Conservation (phyloP, 805 yeast genomes). For the Spathaspora boniae region DNA sequence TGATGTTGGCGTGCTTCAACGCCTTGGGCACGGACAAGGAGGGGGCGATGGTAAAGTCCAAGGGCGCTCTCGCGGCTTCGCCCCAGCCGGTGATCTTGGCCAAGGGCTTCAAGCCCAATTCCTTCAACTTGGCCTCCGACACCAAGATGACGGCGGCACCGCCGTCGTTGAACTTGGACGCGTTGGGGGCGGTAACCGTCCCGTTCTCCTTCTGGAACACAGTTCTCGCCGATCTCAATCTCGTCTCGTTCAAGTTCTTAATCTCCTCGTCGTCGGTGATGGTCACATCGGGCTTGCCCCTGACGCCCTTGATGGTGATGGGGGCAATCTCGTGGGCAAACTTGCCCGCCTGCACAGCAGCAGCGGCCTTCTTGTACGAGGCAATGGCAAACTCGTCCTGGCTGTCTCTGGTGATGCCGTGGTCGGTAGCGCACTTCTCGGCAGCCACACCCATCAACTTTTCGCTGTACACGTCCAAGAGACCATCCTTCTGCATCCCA, state of each 20-base stretch:
- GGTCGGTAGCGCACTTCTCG: slow-evolving; percentile 90
- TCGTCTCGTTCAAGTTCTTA: slow-evolving; percentile 70
- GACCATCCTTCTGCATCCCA: slow-evolving; percentile 90
- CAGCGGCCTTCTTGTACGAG: slow-evolving; percentile 83
- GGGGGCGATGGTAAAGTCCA: slow-evolving; percentile 96
- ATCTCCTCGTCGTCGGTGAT: slow-evolving; percentile 83
- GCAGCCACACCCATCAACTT: slow-evolving; percentile 96
- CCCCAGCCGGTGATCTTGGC: slow-evolving; percentile 94
- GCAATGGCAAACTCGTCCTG: slow-evolving; percentile 86
- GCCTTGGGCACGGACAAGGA: slow-evolving; percentile 95
- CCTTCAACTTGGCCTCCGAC: slow-evolving; percentile 78
- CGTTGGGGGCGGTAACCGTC: slow-evolving; percentile 95
- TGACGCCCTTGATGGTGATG: slow-evolving; percentile 79
- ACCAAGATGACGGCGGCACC: slow-evolving; percentile 92
- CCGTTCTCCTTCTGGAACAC: slow-evolving; percentile 94
- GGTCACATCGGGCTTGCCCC: slow-evolving; percentile 79
- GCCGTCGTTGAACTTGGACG: slow-evolving; percentile 96
- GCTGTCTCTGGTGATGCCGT: slow-evolving; percentile 70
- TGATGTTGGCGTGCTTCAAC: slow-evolving; percentile 74
- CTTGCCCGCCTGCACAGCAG: slow-evolving; percentile 78
- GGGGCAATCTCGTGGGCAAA: slow-evolving; percentile 82
- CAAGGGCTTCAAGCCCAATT: slow-evolving; percentile 81
- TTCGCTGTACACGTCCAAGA: slow-evolving; percentile 86
- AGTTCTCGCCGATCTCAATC: slow-evolving; percentile 80
- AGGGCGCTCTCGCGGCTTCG: slow-evolving; percentile 95